Evolutionary conservation across 2,329 filamentous ascomycete genomes (phyloP).

Genomic region (Fusarium tricinctum): DNA sequence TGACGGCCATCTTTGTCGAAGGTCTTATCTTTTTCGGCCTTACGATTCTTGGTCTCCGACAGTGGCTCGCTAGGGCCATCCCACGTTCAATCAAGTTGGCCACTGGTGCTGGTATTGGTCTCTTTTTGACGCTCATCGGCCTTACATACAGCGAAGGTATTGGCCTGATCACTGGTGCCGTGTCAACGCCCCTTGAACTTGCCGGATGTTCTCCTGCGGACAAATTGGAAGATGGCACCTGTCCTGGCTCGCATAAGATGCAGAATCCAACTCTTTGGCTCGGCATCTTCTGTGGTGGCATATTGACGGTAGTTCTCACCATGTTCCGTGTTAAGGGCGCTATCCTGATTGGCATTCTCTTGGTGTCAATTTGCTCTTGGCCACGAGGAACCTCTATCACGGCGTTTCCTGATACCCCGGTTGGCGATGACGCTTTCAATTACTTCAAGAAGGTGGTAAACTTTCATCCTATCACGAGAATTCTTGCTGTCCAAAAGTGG

Average conservation of each 20-base stretch:
- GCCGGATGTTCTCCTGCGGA: constrained; percentile 71
- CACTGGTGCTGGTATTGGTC: constrained; percentile 86
- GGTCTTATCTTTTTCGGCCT: constrained; percentile 87
- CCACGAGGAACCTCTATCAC: constrained; percentile 76
- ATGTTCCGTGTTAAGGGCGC: constrained; percentile 85
- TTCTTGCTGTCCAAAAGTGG: constrained; percentile 78
- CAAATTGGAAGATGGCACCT: too few relatives aligned
- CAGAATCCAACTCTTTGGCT: constrained; percentile 66
- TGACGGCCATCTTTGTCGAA: constrained; percentile 91
- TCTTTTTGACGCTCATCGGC: constrained; percentile 83
- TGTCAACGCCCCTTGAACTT: constrained; percentile 77
- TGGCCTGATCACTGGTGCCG: constrained; percentile 79
- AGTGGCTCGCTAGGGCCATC: constrained; percentile 88
- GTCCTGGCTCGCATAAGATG: too few relatives aligned
- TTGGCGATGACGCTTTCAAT: constrained; percentile 77
- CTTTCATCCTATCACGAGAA: constrained; percentile 78
- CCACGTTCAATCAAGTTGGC: constrained; percentile 89
- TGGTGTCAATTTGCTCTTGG: constrained; percentile 88
- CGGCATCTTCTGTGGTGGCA: constrained; percentile 82
- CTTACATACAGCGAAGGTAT: constrained; percentile 87
- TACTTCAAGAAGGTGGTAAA: constrained; percentile 86
- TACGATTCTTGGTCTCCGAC: constrained; percentile 83
- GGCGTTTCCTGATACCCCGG: constrained; percentile 77
- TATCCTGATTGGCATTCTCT: constrained; percentile 81
- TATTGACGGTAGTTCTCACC: constrained; percentile 81